Evolutionary conservation across 176 grass and related monocot species (phyloP), one percentile per base, ranked within the genome.

Genomic region (Raddia distichophylla): DNA sequence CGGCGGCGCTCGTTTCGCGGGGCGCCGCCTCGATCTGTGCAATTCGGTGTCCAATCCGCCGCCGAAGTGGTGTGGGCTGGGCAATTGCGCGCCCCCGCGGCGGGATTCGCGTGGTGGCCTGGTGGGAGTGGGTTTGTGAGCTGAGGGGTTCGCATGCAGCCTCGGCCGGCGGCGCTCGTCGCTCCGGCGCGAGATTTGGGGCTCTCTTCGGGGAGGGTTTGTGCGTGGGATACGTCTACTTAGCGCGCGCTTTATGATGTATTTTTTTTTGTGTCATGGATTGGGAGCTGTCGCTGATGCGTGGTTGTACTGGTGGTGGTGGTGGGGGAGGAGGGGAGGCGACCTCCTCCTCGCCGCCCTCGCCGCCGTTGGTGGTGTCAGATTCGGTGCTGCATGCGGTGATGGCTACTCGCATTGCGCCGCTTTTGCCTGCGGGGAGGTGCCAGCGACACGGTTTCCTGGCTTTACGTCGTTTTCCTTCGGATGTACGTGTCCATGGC

Each of bases 391-490:
- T 79, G 88, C 84, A 83, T 79, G 74, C 67, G 34, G 74, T 13
- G 44, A 18, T 17, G 60, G 67, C 19, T n/a, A 60, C 67, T 67
- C 53, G 68, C 88, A 90, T 90, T 83, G 68, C 78, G 19, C 12
- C 20, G 19, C 57, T 20, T 22, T 5, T 44, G 55, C 42, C 32
- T 8, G 15, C 27, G 43, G 32, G n/a, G n/a, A 57, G 27, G n/a
- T 69, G 87, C 49, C 55, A 32, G 46, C 20, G 22, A 5, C 76
- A 13, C 51, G 17, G 4, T 81, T 76, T 40, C 60, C 8, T 12
- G 44, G 51, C 67, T 78, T 86, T 79, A 86, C 79, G 84, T 90
- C 83, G 53, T 74, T 90, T 78, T 90, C 83, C 34, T 19, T 19
- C 59, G 43, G 57, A 59, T 60, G 64, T 73, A 79, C 68, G 79